phyloP scores from a whole-genome alignment of 1,139 yeast species.

The Meyerozyma smithsonii region DNA sequence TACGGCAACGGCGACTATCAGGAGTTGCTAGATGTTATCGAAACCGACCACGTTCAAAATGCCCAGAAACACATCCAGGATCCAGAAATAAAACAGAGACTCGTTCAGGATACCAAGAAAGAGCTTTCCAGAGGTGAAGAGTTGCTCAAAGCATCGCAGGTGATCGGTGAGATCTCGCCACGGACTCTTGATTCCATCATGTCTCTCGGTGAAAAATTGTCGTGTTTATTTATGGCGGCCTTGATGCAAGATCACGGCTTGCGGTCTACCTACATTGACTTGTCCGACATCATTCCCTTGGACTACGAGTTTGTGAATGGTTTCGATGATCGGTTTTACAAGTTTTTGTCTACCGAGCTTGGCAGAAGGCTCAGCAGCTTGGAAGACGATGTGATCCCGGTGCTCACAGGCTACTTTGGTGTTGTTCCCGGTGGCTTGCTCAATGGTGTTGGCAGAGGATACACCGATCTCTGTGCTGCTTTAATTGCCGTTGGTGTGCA shows the following conservation, averaged over 20 bases:
- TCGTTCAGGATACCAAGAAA: slow-evolving; percentile 51
- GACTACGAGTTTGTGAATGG: slow-evolving; percentile 50
- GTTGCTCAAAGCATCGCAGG: slow-evolving; percentile 77
- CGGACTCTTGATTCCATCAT: slow-evolving; percentile 85
- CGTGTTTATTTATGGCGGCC: slow-evolving; percentile 85
- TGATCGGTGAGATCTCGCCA: slow-evolving; percentile 87
- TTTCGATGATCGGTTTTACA: slow-evolving; percentile 67
- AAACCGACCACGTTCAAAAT: slow-evolving; percentile 72
- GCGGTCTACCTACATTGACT: slow-evolving; percentile 71
- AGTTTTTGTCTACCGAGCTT: slow-evolving; percentile 53
- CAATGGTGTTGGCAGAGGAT: slow-evolving; percentile 93
- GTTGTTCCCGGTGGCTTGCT: slow-evolving; percentile 89
- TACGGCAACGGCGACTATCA: slow-evolving; percentile 51
- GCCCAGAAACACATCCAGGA: slow-evolving; percentile 55
- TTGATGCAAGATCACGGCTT: slow-evolving; percentile 78
- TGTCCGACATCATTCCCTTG: slow-evolving; percentile 64
- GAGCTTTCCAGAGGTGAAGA: slow-evolving; percentile 69
- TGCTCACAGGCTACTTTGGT: slow-evolving; percentile 93
- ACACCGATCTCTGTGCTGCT: slow-evolving; percentile 97
- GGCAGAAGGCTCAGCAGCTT: slow-evolving; percentile 49
- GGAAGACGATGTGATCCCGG: slow-evolving; percentile 63
- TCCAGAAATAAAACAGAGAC: slow-evolving; percentile 36
- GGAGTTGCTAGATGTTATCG: slow-evolving; percentile 54
- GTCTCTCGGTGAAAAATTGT: slow-evolving; percentile 90
- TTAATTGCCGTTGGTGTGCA: slow-evolving; percentile 85